Conservation (phyloP, 2,329 filamentous ascomycete genomes). For the Epichloe festucae region DNA sequence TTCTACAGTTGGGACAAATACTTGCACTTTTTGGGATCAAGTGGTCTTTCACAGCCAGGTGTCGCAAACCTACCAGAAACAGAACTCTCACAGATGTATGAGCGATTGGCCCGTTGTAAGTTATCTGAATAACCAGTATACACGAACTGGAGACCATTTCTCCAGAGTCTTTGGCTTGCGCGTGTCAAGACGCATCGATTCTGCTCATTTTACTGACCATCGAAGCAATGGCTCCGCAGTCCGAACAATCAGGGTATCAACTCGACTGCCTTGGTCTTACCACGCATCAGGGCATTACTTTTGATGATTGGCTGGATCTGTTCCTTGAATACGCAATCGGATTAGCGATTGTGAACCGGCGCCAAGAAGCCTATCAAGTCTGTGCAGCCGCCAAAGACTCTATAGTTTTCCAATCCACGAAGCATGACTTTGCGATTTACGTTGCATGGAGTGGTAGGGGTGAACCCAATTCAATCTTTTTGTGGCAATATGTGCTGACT, state of each 20-base stretch:
- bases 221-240: slow-evolving; percentile 7
- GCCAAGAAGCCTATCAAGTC: slow-evolving; percentile 64
- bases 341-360: slow-evolving; percentile 53
- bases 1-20: slow-evolving; percentile 58
- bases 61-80: slow-evolving; percentile 20
- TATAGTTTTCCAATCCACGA: slow-evolving; percentile 66
- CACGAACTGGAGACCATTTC: too few relatives aligned
- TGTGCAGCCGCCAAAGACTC: slow-evolving; percentile 68
- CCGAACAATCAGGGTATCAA: slow-evolving; percentile 5
- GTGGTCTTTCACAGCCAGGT: slow-evolving; percentile 11
- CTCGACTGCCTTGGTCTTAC: slow-evolving; percentile 1
- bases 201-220: not conserved
- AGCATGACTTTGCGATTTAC: slow-evolving; percentile 59
- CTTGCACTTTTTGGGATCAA: slow-evolving; percentile 39
- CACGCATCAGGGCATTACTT: slow-evolving; percentile 62
- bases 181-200: too few relatives aligned
- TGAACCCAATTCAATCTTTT: not conserved
- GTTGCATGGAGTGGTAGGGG: slow-evolving; percentile 61
- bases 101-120: slow-evolving; percentile 41
- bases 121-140: slow-evolving; percentile 6
- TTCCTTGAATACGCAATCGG: slow-evolving; percentile 79
- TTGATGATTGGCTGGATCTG: slow-evolving; percentile 76
- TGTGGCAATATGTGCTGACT: not conserved
- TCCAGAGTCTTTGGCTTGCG: too few relatives aligned
- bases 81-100: slow-evolving; percentile 41